A percentile compares a stretch with the other conserved stretches of the same genome.
Conservation (phyloP, 2,329 filamentous ascomycete species). For the Phialemoniopsis sp. region DNA sequence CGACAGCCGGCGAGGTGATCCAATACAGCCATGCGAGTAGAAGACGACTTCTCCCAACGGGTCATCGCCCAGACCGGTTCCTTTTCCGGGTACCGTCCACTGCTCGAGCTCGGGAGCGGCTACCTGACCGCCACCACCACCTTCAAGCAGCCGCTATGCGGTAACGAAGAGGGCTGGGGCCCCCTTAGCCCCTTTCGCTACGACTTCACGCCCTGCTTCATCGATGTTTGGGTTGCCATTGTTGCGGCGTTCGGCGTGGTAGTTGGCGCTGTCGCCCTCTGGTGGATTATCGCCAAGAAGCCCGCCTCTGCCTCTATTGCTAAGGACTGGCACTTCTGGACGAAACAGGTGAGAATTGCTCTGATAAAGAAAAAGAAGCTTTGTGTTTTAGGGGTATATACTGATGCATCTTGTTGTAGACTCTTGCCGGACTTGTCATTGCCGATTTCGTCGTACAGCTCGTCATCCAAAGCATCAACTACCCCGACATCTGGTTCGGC, state of each 20-base stretch:
- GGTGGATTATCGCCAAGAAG: constrained; percentile 71
- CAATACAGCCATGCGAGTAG: constrained; percentile 30
- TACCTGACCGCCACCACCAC: constrained; percentile 53
- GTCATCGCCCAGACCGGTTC: constrained; percentile 53
- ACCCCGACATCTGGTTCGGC: constrained; percentile 65
- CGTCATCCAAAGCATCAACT: constrained; percentile 68
- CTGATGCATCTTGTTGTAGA: constrained; percentile 20
- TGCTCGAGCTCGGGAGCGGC: constrained; percentile 45
- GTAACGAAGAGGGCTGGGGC: constrained; percentile 92
- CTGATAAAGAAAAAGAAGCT: background rate
- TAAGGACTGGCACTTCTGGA: constrained; percentile 90
- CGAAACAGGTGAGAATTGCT: constrained; percentile 66
- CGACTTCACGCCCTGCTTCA: constrained; percentile 96
- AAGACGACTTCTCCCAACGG: constrained; percentile 34
- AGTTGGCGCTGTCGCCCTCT: constrained; percentile 71
- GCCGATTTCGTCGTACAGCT: constrained; percentile 69
- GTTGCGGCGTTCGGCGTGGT: constrained; percentile 79
- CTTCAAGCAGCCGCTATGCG: constrained; percentile 71
- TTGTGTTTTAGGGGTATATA: constrained; percentile 10
- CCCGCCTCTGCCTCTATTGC: constrained; percentile 55
- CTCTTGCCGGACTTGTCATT: constrained; percentile 64
- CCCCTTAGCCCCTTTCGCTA: constrained; percentile 82
- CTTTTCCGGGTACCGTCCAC: constrained; percentile 52
- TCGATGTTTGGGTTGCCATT: constrained; percentile 81
- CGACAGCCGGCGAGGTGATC: constrained; percentile 6